Evolutionary conservation across 441 rosid genomes (phyloP).

Genomic region (Isatis lusitanica): DNA sequence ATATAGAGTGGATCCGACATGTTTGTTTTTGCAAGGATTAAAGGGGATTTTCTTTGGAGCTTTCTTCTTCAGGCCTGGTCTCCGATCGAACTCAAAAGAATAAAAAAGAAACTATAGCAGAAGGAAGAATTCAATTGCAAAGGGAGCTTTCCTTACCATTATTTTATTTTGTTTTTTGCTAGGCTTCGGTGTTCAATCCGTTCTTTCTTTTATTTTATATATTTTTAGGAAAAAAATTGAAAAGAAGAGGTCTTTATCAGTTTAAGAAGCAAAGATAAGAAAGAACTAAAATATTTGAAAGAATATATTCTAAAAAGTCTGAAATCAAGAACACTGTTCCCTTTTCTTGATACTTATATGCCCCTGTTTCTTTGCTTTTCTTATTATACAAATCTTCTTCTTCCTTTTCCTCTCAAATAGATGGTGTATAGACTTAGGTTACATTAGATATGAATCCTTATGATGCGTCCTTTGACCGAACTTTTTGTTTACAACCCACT

Average conservation of each 20-base stretch:
- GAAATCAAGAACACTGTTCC: conserved; percentile 40
- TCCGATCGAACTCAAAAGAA: conserved; percentile 12
- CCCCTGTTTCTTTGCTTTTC: conserved; percentile 21
- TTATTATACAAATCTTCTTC: conserved; percentile 23
- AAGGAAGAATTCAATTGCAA: conserved; percentile 22
- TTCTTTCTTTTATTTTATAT: background rate
- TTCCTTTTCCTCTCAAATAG: background rate
- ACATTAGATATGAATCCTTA: conserved; percentile 9
- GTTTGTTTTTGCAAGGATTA: conserved; percentile 14
- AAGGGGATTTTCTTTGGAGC: conserved; percentile 29
- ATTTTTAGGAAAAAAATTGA: background rate
- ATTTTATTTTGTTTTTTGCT: conserved; percentile 3
- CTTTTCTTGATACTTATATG: conserved; percentile 36
- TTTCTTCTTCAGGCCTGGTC: conserved; percentile 30
- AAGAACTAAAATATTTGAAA: conserved; percentile 22
- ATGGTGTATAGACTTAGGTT: conserved; percentile 23
- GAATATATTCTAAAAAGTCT: conserved; percentile 33
- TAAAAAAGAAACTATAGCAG: background rate
- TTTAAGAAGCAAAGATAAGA: conserved; percentile 32
- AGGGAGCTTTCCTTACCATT: conserved; percentile 2
- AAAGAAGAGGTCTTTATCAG: conserved; percentile 33
- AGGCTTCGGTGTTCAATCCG: conserved; percentile 14
- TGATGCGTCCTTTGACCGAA: conserved; percentile 32
- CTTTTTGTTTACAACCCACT: conserved; percentile 17
- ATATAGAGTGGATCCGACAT: conserved; percentile 38